Evolutionary conservation across 129 eudicot species (phyloP).

Genomic region (Daucus carota): DNA sequence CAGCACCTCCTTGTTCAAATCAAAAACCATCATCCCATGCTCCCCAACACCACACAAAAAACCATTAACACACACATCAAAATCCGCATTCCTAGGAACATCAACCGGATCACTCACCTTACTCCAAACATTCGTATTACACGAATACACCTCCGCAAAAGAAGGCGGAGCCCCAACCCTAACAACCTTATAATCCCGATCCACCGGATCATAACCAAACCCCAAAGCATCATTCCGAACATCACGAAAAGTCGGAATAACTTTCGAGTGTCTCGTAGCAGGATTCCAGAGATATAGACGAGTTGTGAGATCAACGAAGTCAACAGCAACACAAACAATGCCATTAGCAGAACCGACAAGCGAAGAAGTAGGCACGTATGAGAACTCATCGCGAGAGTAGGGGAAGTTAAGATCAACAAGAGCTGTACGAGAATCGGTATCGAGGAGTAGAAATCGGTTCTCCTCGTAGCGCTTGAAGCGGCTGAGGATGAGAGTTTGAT

Average conservation of each 20-base stretch:
- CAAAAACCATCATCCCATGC: not conserved
- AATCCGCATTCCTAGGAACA: not conserved
- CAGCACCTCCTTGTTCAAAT: too few species aligned
- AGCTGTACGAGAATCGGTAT: slow-evolving; percentile 60
- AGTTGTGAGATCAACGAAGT: too few species aligned
- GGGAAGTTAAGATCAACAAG: slow-evolving; percentile 1
- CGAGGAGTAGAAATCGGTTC: slow-evolving; percentile 31
- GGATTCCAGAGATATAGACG: not conserved
- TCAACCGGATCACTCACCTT: too few species aligned
- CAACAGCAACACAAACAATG: not conserved
- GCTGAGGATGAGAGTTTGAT: too few species aligned
- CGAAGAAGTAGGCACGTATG: too few species aligned
- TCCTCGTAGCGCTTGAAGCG: too few species aligned
- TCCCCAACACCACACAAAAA: not conserved
- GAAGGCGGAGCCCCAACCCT: too few species aligned
- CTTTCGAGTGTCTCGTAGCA: slow-evolving; percentile 15
- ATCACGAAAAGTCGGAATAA: too few species aligned
- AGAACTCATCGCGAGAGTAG: not conserved
- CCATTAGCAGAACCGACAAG: not conserved
- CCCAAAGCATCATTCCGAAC: too few species aligned
- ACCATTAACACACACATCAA: not conserved
- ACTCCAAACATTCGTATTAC: too few species aligned
- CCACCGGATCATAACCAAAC: too few species aligned
- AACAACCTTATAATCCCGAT: too few species aligned
- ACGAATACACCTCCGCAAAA: not conserved